Evolutionary conservation across 108 stramenopile genomes (phyloP).

Genomic region (Phaeodactylum tricornutum): DNA sequence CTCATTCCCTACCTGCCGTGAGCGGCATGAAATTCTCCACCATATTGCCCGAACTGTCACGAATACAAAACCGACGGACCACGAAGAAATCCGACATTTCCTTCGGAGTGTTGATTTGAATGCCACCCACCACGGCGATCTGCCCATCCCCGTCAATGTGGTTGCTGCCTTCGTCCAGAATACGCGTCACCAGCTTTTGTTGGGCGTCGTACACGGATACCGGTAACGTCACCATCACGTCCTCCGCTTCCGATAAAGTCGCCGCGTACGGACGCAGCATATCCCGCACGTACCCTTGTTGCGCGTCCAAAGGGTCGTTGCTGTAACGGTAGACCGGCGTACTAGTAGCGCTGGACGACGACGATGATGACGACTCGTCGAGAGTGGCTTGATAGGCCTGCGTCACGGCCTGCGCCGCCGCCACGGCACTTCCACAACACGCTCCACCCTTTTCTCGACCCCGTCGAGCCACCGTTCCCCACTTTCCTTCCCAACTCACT

Average conservation of each 20-base stretch:
- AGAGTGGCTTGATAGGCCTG: no score
- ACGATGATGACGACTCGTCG: no score
- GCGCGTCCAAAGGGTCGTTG: no score
- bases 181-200: constrained; percentile 23
- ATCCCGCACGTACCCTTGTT: constrained; percentile 28
- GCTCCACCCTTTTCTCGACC: constrained; percentile 34
- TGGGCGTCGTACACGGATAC: constrained; percentile 38
- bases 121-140: constrained; percentile 43
- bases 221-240: constrained; percentile 34
- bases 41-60: constrained; percentile 29
- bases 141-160: constrained; percentile 19
- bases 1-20: no score
- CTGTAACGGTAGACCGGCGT: constrained; percentile 19
- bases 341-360: no score
- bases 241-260: constrained; percentile 20
- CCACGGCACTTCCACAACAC: constrained; percentile 57
- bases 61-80: constrained; percentile 32
- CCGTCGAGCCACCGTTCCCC: constrained; percentile 55
- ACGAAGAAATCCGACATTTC: constrained; percentile 44
- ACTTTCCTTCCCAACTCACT: constrained; percentile 27
- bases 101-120: constrained; percentile 54
- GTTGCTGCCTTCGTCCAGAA: constrained; percentile 18
- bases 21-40: no score
- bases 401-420: constrained; percentile 37
- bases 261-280: constrained; percentile 33